Base-by-base conservation (phyloP, 2,329 filamentous ascomycete species). In the Cercospora nicotianae region DNA sequence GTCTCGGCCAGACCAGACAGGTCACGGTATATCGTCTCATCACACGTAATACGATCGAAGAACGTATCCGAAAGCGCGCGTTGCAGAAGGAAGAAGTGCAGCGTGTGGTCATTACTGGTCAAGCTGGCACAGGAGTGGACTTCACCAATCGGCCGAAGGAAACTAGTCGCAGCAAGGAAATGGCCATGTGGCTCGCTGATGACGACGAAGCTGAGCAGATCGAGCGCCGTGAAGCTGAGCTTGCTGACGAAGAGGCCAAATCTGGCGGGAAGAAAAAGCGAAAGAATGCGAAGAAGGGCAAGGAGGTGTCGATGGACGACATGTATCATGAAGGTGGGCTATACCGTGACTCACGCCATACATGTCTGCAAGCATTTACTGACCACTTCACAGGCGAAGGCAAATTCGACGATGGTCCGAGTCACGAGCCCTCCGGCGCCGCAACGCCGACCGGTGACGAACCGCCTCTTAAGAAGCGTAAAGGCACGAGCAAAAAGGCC, bases 21-120 rank as follows among this genome's bases (percentile, higher is more conserved):
- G 95, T 99, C 67, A 97, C 94, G 0, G 95, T 99, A 10, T 99
- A 98, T 81, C 92, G 95, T 72, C 90, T 99, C 77, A 98, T 99
- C 81, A 99, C 95, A 0, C 90, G 93, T 55, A 93, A 93, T 71
- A 98, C 95, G 0, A 98, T 99, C 76, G 95, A 98, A 82, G 95
- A 99, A 81, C 93, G 95, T 64, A 99, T 99, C 75, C 91, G 95
- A 71, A 97, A 97, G 85, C 91, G 95, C 69, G 95, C 95, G 2
- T 83, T 97, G 80, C 95, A 99, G 79, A 99, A 99, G 83, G 95
- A 99, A 82, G 95, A 99, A 79, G 95, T 99, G 72, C 94, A 97
- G 80, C 93, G 95, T 64, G 94, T 98, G 28, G 94, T 97, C 78
- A 98, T 98, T 76, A 91, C 92, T 60, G 95, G 94, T 74, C 93